Percentiles rank a stretch among this genome's conserved stretches.
Evolutionary conservation across 495 filamentous ascomycete species (phyloP).

Genomic region (Neurospora tetrasperma): DNA sequence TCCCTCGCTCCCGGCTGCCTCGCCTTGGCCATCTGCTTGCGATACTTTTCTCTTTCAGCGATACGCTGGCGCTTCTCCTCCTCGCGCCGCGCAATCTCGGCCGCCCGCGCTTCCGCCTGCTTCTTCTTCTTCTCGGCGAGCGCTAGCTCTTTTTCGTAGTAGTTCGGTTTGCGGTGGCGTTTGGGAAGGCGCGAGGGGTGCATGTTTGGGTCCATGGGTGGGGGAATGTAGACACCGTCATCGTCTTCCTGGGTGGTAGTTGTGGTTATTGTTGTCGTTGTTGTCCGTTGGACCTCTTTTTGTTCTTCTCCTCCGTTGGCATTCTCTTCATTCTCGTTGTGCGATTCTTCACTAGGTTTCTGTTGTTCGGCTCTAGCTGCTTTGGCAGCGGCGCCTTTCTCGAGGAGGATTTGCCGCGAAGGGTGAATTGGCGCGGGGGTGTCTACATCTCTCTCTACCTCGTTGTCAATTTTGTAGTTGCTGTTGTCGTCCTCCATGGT

Average conservation of each 20-base stretch:
- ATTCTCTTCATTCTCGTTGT: not conserved
- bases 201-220: slow-evolving; percentile 2
- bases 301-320: not conserved
- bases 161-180: slow-evolving; percentile 39
- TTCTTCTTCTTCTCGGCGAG: slow-evolving; percentile 55
- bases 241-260: not conserved
- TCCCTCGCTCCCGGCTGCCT: slow-evolving; percentile 54
- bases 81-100: slow-evolving; percentile 45
- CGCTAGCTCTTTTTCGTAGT: slow-evolving; percentile 69
- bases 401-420: slow-evolving; percentile 1
- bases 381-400: slow-evolving; percentile 13
- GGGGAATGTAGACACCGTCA: not conserved
- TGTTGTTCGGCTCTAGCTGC: slow-evolving; percentile 5
- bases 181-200: slow-evolving; percentile 8
- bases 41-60: slow-evolving; percentile 51
- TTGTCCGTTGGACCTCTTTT: not conserved
- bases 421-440: not conserved
- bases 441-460: not conserved
- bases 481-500: not conserved
- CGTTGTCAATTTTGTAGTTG: not conserved
- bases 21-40: slow-evolving; percentile 66
- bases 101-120: slow-evolving; percentile 50
- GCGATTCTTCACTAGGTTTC: not conserved
- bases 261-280: not conserved
- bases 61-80: slow-evolving; percentile 43